Base-by-base conservation (phyloP, 139 green algal species). In the Gonium pectorale region DNA sequence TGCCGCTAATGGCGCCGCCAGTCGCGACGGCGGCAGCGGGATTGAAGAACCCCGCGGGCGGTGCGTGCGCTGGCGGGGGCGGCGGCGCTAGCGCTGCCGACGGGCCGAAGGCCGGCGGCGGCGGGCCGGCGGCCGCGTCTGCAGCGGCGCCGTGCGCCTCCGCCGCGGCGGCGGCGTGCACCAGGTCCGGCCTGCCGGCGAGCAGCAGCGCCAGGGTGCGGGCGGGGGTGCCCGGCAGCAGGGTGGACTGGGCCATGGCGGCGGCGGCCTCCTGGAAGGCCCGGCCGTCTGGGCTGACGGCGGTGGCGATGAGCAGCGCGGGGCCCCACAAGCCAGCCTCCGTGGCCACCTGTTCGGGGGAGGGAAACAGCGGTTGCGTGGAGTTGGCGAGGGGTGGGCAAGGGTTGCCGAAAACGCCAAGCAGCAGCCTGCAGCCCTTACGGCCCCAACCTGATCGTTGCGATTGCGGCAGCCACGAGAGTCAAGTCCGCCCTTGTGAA, bases 281-380 rank as follows among this genome's bases (percentile, higher is more conserved):
- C 4, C 69, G 60, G 43, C 70, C 81, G n/a, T 64, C 70, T 31
- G 40, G 15, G 59, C 41, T 67, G 27, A 71, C 40, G n/a, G 74
- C n/a, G n/a, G 70, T 67, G 24, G 95, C 89, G 43, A 98, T 82
- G 44, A 98, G 56, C 67, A 98, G 86, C 19, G 95, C 95, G 5
- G 91, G 41, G 19, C 83, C 90, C 95, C 95, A 98, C 77, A 96
- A 75, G 2, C 83, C 83, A 1, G 64, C 49, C 62, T 75, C 73
- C 13, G 35, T 66, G 2, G 83, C 83, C 60, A 73, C 83, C 66
- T 85, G 62, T 31, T 29, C 13, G 54, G 54, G 54, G 5, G 54
- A n/a, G n/a, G n/a, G n/a, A n/a, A n/a, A n/a, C n/a, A n/a, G n/a
- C n/a, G n/a, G n/a, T n/a, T n/a, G n/a, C n/a, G n/a, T n/a, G n/a